Percentiles rank a stretch among this genome's conserved stretches.
Evolutionary conservation across 2,329 filamentous ascomycete species (phyloP).

Genomic region (Aureobasidium leucospermi): DNA sequence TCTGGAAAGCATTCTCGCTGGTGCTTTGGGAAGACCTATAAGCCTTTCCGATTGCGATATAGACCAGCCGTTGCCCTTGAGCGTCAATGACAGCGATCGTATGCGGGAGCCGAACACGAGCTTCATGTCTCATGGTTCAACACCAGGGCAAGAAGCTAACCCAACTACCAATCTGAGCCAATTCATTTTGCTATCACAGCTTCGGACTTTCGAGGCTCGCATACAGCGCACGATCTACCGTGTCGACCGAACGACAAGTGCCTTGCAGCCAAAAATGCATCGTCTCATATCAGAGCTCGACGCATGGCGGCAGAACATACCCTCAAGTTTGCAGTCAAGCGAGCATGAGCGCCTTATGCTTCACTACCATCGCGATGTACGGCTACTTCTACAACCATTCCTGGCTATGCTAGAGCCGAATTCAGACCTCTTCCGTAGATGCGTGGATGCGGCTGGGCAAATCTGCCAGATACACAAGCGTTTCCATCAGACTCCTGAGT

Average conservation of each 20-base stretch:
- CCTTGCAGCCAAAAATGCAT: background rate
- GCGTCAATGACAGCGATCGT: background rate
- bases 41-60: background rate
- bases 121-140: background rate
- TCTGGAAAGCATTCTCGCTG: background rate
- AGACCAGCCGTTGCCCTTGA: background rate
- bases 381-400: background rate
- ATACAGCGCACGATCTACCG: conserved; percentile 4
- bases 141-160: background rate
- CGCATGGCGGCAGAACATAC: background rate
- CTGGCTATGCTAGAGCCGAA: background rate
- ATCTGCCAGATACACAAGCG: conserved; percentile 6
- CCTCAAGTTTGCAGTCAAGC: background rate
- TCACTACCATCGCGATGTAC: background rate
- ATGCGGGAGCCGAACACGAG: background rate
- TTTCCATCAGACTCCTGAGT: background rate
- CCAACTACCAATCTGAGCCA: background rate
- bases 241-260: background rate
- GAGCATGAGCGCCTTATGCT: background rate
- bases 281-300: background rate
- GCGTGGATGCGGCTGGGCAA: background rate
- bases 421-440: background rate
- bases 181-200: background rate
- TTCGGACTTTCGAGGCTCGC: background rate
- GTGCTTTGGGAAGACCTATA: background rate